Evolutionary conservation across 805 yeast species (phyloP), one percentile per base, ranked within the genome.

Genomic region (Schwanniomyces pseudopolymorphus): DNA sequence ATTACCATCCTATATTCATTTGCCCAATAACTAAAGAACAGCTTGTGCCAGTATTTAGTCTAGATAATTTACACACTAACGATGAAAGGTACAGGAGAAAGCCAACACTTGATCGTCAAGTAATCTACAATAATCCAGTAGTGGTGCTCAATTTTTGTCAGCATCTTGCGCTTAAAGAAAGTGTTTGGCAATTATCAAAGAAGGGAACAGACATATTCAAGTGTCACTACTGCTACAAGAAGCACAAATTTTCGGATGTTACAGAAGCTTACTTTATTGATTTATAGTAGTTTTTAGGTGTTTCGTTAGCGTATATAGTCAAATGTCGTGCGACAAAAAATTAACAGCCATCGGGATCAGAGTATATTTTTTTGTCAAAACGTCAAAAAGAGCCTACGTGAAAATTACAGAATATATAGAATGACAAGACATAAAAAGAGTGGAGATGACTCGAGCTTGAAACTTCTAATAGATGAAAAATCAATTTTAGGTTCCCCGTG

Each of bases 401-500:
- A 31, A 31, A 21, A 14, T 31, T 4, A 31, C 6, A 5, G 4
- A 31, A 5, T 31, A 20, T 26, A 39, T 10, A 35, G 38, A 3
- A 46, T 46, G 49, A 39, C 42, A 14, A 40, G 50, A 42, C 47
- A 22, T 31, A 43, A 22, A 13, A 46, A 43, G 20, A n/a, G 14
- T 22, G 35, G 37, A 24, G 41, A 35, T 33, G 51, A 36, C 27
- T 33, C 33, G 33, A 43, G 43, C 7, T 19, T 51, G 4, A 42
- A 46, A n/a, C 44, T 53, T 19, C 48, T 56, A 13, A 47, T 46
- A 19, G 40, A 48, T 24, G 48, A 55, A 10, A 53, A 55, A 11
- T 80, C 88, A 0, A 60, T 62, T 0, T 59, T 86, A 28, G 91
- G 91, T 0, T 61, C 68, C 1, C 69, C 70, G 33, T 86, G 94